Evolutionary conservation across 108 stramenopile species (phyloP).

Genomic region (Cylindrotheca fusiformis): DNA sequence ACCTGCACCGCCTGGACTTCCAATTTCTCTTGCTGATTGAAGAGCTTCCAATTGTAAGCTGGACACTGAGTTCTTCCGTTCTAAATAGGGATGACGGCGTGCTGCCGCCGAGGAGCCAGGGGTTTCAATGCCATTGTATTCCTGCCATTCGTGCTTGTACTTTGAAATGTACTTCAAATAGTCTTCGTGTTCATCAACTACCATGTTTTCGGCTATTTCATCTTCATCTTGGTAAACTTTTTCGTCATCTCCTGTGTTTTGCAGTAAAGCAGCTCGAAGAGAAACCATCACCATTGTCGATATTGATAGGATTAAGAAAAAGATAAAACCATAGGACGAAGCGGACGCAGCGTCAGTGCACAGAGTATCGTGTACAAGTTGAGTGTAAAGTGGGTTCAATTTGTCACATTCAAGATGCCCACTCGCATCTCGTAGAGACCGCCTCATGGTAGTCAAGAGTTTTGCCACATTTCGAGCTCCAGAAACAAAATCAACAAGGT

Average conservation of each 20-base stretch:
- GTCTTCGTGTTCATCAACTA: slow-evolving; percentile 60
- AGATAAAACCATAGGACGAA: slow-evolving; percentile 29
- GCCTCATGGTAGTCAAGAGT: slow-evolving; percentile 31
- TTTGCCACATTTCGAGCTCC: slow-evolving; percentile 36
- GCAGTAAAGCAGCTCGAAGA: slow-evolving; percentile 47
- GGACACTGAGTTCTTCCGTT: too few species aligned
- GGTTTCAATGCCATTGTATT: slow-evolving; percentile 40
- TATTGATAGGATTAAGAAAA: slow-evolving; percentile 33
- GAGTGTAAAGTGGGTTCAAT: slow-evolving; percentile 36
- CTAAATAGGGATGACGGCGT: not conserved
- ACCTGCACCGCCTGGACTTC: not conserved
- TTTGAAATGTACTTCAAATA: slow-evolving; percentile 53
- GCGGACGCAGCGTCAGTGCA: slow-evolving; percentile 38
- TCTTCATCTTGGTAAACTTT: slow-evolving; percentile 47
- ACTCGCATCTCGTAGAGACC: slow-evolving; percentile 27
- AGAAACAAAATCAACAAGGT: slow-evolving; percentile 26
- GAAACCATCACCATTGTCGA: slow-evolving; percentile 37
- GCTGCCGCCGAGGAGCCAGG: not conserved
- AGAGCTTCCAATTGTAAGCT: too few species aligned
- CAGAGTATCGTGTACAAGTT: slow-evolving; percentile 32
- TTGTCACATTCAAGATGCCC: slow-evolving; percentile 26
- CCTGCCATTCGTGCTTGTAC: slow-evolving; percentile 68
- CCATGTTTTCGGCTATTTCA: slow-evolving; percentile 57
- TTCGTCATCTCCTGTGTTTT: slow-evolving; percentile 31
- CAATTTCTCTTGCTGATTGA: too few species aligned